These are phyloP conservation scores for Sporothrix schenckii DNA, from an alignment of 2,329 filamentous ascomycete species.

Conservation along the genomic window DNA sequence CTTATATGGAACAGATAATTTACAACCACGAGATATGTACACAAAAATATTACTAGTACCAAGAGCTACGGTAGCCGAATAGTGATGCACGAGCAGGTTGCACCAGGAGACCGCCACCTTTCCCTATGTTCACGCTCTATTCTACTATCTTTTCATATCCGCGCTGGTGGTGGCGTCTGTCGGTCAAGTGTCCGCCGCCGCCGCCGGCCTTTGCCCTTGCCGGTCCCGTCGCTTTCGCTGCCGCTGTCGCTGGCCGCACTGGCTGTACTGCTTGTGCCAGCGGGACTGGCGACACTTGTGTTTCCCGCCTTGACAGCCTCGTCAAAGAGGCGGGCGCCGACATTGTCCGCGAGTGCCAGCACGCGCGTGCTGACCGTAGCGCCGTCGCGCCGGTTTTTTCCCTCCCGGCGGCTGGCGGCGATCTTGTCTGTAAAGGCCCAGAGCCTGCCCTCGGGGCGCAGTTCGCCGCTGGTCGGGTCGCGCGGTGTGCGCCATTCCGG, in stretches of 20 bases:
- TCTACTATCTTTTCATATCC: slow-evolving; percentile 9
- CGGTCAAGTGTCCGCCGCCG: slow-evolving; percentile 27
- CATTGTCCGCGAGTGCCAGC: slow-evolving; percentile 70
- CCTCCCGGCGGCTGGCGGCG: slow-evolving; percentile 78
- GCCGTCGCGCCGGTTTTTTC: slow-evolving; percentile 94
- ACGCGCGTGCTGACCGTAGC: slow-evolving; percentile 85
- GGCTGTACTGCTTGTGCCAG: not conserved
- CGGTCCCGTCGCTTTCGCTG: not conserved
- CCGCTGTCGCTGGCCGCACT: not conserved
- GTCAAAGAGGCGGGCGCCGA: slow-evolving; percentile 72
- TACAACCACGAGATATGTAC: not conserved
- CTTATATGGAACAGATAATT: not conserved
- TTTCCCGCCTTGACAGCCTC: slow-evolving; percentile 50
- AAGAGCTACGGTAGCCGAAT: not conserved
- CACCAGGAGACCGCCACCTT: not conserved
- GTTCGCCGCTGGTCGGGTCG: slow-evolving; percentile 60
- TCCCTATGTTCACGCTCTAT: not conserved
- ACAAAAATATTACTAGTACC: not conserved
- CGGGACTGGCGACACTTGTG: slow-evolving; percentile 40
- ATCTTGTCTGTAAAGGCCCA: slow-evolving; percentile 95
- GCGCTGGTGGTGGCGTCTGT: slow-evolving; percentile 20
- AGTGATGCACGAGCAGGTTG: not conserved
- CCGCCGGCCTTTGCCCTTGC: slow-evolving; percentile 18
- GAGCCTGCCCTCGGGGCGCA: slow-evolving; percentile 72
- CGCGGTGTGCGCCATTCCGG: slow-evolving; percentile 74